phyloP scores from a whole-genome alignment of 169 alveolate species.

The Plasmodium blacklocki region DNA sequence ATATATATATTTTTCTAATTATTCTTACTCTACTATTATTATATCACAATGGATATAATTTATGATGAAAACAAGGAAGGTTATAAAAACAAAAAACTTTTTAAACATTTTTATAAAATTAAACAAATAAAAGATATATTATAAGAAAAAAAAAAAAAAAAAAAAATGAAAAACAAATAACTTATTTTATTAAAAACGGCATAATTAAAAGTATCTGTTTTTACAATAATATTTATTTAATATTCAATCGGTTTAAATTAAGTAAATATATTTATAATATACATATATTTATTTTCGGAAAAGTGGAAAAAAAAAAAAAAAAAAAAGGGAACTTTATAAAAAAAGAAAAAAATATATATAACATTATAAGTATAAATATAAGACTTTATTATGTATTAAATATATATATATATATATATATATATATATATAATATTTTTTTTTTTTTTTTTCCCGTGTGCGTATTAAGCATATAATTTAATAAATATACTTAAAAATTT shows the following conservation, averaged over 20 bases:
- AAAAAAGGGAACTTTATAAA: too few species aligned
- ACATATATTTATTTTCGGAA: not conserved
- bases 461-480: too few species aligned
- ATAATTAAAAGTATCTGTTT: conserved; percentile 20
- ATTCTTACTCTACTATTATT: conserved; percentile 70
- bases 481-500: too few species aligned
- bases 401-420: too few species aligned
- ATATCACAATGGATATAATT: conserved; percentile 39
- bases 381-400: too few species aligned
- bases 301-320: not conserved
- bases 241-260: not conserved
- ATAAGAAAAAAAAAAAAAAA: conserved; percentile 23
- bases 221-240: not conserved
- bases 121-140: not conserved
- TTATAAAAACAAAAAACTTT: conserved; percentile 28
- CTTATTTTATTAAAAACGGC: conserved; percentile 17
- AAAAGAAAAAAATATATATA: too few species aligned
- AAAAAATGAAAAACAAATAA: conserved; percentile 13
- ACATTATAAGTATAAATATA: too few species aligned
- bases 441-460: too few species aligned
- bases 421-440: too few species aligned
- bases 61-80: conserved; percentile 46
- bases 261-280: not conserved
- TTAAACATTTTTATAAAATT: conserved; percentile 34
- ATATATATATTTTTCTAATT: not conserved